A percentile compares a stretch with the other conserved stretches of the same genome.
Evolutionary conservation across 305 asterid species (phyloP).

Genomic region (Solanum hybrid): DNA sequence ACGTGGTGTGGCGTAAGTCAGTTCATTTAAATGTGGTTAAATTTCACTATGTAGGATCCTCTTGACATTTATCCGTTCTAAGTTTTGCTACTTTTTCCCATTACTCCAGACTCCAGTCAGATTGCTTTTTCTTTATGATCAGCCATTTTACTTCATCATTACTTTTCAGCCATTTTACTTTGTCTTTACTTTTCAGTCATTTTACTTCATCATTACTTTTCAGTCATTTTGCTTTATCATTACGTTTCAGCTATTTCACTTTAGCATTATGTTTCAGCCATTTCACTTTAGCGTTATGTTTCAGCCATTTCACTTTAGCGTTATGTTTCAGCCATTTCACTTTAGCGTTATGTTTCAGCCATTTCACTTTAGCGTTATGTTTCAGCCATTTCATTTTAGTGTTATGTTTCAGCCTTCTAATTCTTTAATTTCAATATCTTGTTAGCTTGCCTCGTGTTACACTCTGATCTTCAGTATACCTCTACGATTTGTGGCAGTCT

Average conservation of each 20-base stretch:
- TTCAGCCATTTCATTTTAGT: background rate
- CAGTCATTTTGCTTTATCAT: background rate
- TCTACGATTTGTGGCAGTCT: background rate
- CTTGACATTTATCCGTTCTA: background rate
- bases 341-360: background rate
- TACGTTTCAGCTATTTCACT: too few species aligned
- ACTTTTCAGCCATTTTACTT: background rate
- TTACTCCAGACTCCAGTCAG: background rate
- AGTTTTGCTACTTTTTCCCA: background rate
- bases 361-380: background rate
- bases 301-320: background rate
- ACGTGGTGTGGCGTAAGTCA: conserved; percentile 3
- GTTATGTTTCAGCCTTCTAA: background rate
- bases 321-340: background rate
- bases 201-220: background rate
- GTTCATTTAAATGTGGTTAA: conserved; percentile 3
- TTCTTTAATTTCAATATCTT: background rate
- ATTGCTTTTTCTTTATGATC: background rate
- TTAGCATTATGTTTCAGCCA: too few species aligned
- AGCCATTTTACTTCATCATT: background rate
- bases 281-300: background rate
- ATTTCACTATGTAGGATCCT: background rate
- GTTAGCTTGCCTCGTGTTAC: background rate
- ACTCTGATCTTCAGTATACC: background rate
- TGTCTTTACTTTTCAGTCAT: background rate